Conservation (phyloP, 2,329 filamentous ascomycete genomes). For the Trichoderma simmonsii region DNA sequence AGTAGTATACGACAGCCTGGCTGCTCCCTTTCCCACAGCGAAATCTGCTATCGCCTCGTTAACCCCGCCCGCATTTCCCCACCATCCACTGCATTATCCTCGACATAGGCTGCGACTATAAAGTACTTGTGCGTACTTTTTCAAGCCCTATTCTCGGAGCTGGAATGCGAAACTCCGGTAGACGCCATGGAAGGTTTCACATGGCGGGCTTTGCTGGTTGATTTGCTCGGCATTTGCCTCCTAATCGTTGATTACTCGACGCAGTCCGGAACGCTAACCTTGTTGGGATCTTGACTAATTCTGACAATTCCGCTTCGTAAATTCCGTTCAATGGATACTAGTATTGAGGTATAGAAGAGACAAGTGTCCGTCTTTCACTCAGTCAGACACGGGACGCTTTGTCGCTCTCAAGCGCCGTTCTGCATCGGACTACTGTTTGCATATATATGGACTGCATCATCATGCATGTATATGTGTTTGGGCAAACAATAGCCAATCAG, state of each 20-base stretch:
- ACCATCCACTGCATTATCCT: neutral
- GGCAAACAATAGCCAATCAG: neutral
- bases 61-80: neutral
- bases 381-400: neutral
- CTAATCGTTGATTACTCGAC: neutral
- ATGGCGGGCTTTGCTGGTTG: neutral
- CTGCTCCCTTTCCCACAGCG: neutral
- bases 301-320: neutral
- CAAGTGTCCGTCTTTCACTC: neutral
- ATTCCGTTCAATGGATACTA: neutral
- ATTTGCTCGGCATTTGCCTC: neutral
- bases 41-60: neutral
- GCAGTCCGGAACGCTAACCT: constrained; percentile 1
- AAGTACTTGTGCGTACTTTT: neutral
- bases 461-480: neutral
- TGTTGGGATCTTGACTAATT: neutral
- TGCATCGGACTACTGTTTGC: neutral
- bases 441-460: neutral
- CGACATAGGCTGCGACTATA: neutral
- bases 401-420: neutral
- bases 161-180: neutral
- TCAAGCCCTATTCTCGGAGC: neutral
- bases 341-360: neutral
- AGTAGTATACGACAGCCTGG: neutral
- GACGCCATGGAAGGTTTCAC: neutral